These are phyloP conservation scores for Leccinum boreale DNA, from an alignment of 768 basidiomycete genomes.

Conservation along the genomic window DNA sequence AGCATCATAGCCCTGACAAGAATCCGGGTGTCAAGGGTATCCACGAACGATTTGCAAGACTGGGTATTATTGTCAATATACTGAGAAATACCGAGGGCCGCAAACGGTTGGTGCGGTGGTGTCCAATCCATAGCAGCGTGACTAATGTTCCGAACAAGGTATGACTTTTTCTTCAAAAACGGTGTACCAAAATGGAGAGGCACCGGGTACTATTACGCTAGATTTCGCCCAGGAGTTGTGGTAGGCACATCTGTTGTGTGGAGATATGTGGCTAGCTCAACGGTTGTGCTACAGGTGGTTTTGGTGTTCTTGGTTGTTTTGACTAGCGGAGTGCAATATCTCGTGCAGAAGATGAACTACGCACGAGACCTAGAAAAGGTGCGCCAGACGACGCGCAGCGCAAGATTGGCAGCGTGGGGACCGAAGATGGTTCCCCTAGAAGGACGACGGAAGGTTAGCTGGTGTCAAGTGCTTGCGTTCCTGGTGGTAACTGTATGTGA, in stretches of 20 bases:
- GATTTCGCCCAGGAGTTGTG: conserved; percentile 90
- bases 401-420: conserved; percentile 80
- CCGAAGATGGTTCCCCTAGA: conserved; percentile 62
- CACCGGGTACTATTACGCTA: conserved; percentile 93
- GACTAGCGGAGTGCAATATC: conserved; percentile 77
- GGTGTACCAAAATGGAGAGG: conserved; percentile 97
- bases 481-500: conserved; percentile 7
- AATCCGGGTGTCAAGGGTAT: conserved; percentile 80
- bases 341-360: conserved; percentile 78
- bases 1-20: conserved; percentile 79
- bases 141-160: conserved; percentile 41
- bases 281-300: conserved; percentile 53
- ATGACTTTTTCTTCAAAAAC: conserved; percentile 95
- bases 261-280: background rate
- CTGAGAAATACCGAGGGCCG: conserved; percentile 73
- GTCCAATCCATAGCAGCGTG: background rate
- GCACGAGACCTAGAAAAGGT: conserved; percentile 69
- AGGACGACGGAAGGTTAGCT: conserved; percentile 65
- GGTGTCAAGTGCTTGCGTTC: background rate
- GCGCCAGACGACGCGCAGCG: conserved; percentile 54
- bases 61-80: conserved; percentile 83
- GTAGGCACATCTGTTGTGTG: conserved; percentile 37
- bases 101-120: conserved; percentile 54
- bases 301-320: conserved; percentile 71
- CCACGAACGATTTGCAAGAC: conserved; percentile 87